Conservation (phyloP, 140 eudicot genomes). For the Senecio squalidus region DNA sequence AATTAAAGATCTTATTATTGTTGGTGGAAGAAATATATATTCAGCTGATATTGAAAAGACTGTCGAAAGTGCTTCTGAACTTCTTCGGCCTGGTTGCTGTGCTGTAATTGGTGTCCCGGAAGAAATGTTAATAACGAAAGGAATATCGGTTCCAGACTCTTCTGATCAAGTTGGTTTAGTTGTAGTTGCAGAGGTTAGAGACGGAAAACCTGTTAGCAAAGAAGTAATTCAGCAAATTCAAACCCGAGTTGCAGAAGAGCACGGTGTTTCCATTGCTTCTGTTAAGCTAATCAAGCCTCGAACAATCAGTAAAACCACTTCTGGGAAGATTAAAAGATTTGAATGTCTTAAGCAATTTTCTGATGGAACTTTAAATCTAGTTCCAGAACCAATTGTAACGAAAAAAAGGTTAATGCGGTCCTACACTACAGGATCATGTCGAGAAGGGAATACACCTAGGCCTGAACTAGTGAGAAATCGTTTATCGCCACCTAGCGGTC, state of each 20-base stretch:
- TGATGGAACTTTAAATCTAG: conserved; percentile 57
- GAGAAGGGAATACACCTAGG: conserved; percentile 68
- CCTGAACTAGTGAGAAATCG: conserved; percentile 18
- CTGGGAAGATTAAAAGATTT: conserved; percentile 72
- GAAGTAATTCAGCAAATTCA: conserved; percentile 54
- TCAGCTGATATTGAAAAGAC: conserved; percentile 79
- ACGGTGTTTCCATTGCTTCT: conserved; percentile 61
- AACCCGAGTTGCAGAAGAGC: conserved; percentile 77
- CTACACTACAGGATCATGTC: conserved; percentile 68
- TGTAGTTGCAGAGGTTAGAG: conserved; percentile 71
- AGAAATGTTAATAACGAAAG: conserved; percentile 54
- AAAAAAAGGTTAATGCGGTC: conserved; percentile 48
- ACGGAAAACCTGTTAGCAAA: conserved; percentile 59
- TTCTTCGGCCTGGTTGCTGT: conserved; percentile 80
- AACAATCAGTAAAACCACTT: conserved; percentile 79
- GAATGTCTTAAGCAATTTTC: conserved; percentile 73
- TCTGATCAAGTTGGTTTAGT: conserved; percentile 85
- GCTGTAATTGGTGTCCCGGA: conserved; percentile 88
- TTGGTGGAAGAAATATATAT: conserved; percentile 85
- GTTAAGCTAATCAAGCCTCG: conserved; percentile 54
- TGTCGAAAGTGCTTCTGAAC: conserved; percentile 67
- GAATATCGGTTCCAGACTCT: conserved; percentile 52
- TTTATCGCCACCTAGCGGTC: conserved; percentile 26
- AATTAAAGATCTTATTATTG: conserved; percentile 81
- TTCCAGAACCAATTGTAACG: conserved; percentile 48